Base-by-base conservation (phyloP, 1,284 basidiomycete genomes). In the Ceraceosorus guamensis region DNA sequence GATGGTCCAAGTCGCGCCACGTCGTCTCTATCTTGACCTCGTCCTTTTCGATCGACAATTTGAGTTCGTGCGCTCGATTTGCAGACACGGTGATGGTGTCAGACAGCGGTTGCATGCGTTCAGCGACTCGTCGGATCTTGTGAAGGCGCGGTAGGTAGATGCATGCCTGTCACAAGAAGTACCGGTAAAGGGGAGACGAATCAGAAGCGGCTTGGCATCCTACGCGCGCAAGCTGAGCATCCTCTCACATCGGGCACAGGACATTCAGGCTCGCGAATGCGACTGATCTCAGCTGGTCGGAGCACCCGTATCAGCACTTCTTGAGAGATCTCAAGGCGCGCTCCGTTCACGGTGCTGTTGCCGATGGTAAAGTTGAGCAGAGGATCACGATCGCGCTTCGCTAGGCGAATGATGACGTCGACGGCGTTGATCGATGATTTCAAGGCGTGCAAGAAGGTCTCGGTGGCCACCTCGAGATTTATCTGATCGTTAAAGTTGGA, bases 401-500 rank as follows among this genome's bases (percentile, higher is more conserved):
- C 70, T 0, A 77, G 62, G 24, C 75, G 68, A 24, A 77, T 65
- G 7, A 62, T 66, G 34, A 73, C 65, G 34, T 63, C 48, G 14
- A 30, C 32, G 30, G 62, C 65, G 8, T 70, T 62, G 55, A 55
- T 55, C 24, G 69, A 61, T 10, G 70, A 69, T 13, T 63, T 62
- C 30, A 77, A 62, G 5, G 75, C 75, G 33, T 68, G 61, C 14
- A 68, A 57, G 33, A 77, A 62, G 6, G 68, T 64, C 37, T 77
- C 76, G n/a, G 71, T 67, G 34, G 65, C 53, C 34, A 77, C 65
- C 49, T 77, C 73, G 59, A 77, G 65, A 63, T 73, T 75, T 63
- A 77, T 76, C 56, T 73, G 71, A 63, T 76, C 77, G 53, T 71
- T 61, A 43, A 62, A 65, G 59, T 77, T 77, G 48, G 73, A 75